These are phyloP conservation scores for Tylopilus orsonianus DNA, from an alignment of 1,284 basidiomycete genomes.

Conservation along the genomic window DNA sequence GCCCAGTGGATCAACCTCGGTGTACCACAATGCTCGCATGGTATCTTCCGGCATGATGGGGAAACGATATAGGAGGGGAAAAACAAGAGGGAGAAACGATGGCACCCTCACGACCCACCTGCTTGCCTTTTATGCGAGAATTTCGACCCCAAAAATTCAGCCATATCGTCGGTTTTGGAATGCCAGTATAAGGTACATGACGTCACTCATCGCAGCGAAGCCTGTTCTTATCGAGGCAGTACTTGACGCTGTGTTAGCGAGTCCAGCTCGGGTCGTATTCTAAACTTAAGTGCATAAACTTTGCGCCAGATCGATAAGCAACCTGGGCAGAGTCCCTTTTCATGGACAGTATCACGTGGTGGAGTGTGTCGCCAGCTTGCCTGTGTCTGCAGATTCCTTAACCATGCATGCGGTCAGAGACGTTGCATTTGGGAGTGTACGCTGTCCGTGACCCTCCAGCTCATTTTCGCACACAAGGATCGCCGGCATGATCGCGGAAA, in stretches of 20 bases:
- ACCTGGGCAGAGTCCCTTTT: conserved; percentile 7
- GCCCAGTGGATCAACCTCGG: conserved; percentile 22
- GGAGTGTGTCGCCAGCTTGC: too few species aligned
- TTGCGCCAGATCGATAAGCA: too few species aligned
- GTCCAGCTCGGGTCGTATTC: too few species aligned
- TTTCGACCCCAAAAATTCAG: conserved; percentile 11
- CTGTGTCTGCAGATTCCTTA: too few species aligned
- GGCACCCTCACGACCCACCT: conserved; percentile 2
- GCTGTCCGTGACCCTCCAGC: conserved; percentile 16
- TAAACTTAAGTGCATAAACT: too few species aligned
- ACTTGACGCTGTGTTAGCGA: too few species aligned
- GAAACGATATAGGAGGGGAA: not conserved
- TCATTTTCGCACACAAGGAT: conserved; percentile 35
- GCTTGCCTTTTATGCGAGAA: conserved; percentile 25
- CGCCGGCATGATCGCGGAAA: conserved; percentile 80
- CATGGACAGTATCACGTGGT: conserved; percentile 6
- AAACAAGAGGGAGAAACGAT: conserved; percentile 7
- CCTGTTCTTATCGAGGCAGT: not conserved
- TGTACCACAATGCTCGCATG: conserved; percentile 35
- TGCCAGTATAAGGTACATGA: conserved; percentile 20
- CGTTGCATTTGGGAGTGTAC: conserved; percentile 58
- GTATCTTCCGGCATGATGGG: conserved; percentile 33
- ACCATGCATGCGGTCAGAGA: conserved; percentile 49
- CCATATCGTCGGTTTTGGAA: conserved; percentile 19
- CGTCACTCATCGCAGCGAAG: conserved; percentile 16